Evolutionary conservation across 1,284 basidiomycete species (phyloP), one percentile per base, ranked within the genome.

Genomic region (Ustilago curta): DNA sequence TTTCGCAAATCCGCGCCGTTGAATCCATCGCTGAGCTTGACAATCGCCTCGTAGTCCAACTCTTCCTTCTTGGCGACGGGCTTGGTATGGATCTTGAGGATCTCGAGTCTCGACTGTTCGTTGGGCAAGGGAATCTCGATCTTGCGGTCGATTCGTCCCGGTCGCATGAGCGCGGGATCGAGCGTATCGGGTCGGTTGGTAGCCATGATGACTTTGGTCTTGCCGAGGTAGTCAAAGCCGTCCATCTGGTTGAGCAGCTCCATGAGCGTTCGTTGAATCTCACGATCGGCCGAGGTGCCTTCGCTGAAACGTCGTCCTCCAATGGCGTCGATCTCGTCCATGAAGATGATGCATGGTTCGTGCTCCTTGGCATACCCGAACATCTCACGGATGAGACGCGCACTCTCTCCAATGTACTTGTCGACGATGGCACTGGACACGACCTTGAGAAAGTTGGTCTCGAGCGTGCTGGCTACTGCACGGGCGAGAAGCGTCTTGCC

Each of bases 201-300:
- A 23, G 83, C 83, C 95, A 99, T 98, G 86, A 99, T 99, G 63
- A 99, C 90, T 87, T 99, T 99, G 44, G 95, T 99, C 80, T 89
- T 89, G 54, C 96, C 97, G 25, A 98, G 88, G 16, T 95, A 93
- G 86, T 99, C 97, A 87, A 99, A 99, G 32, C 97, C 97, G 85
- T 99, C 97, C 94, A 99, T 97, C 87, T 99, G 96, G 85, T 99
- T 99, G 49, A 99, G 89, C 35, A 99, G 88, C 93, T 99, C 97
- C 97, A 99, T 99, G 42, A 99, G 87, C 23, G 97, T 99, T 77
- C 97, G 89, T 86, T 99, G 97, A 76, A 99, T 99, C 87, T 99
- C 97, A 81, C 97, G 91, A 87, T 99, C 97, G 14, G 96, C 97
- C 85, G 92, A 94, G 4, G 96, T 99, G 39, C 97, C 97, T 86